Percentiles rank a stretch among this genome's conserved stretches.
phyloP scores from a whole-genome alignment of 139 green algal species.

The Coccomyxa sp. region DNA sequence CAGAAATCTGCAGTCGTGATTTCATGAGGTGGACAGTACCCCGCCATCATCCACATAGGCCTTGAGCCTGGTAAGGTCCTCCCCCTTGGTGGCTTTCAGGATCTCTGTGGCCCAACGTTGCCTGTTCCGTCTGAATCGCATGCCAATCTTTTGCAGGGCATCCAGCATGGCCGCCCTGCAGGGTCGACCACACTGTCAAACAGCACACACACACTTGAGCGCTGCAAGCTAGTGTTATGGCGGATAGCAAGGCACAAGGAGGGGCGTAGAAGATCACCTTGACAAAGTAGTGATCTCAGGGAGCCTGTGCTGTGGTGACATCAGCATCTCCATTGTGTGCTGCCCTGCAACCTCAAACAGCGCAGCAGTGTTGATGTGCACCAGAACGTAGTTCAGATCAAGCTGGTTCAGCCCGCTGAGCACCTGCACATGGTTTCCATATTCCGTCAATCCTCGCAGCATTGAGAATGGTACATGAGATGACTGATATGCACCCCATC shows the following conservation, averaged over 20 bases:
- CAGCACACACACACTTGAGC: too few species aligned
- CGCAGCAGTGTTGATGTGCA: slow-evolving; percentile 39
- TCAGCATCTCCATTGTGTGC: slow-evolving; percentile 33
- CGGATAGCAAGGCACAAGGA: too few species aligned
- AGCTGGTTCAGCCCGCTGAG: neutral
- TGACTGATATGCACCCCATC: too few species aligned
- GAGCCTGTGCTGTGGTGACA: slow-evolving; percentile 11
- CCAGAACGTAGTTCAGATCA: slow-evolving; percentile 22
- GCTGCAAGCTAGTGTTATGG: too few species aligned
- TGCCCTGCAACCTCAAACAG: slow-evolving; percentile 31
- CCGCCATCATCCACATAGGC: slow-evolving; percentile 37
- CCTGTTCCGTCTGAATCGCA: slow-evolving; percentile 37
- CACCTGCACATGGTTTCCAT: neutral
- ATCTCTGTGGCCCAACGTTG: slow-evolving; percentile 37
- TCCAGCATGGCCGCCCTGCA: slow-evolving; percentile 45
- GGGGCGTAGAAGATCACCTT: too few species aligned
- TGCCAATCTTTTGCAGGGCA: slow-evolving; percentile 52
- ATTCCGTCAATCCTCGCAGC: too few species aligned
- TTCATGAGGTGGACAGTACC: neutral
- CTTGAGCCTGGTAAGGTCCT: slow-evolving; percentile 54
- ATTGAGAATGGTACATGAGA: too few species aligned
- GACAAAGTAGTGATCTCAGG: slow-evolving; percentile 28
- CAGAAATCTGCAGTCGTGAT: too few species aligned
- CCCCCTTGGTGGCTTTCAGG: slow-evolving; percentile 36
- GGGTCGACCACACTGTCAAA: too few species aligned